These are phyloP conservation scores for Aspergillus cavernicola DNA, from an alignment of 495 filamentous ascomycete genomes.

Conservation along the genomic window DNA sequence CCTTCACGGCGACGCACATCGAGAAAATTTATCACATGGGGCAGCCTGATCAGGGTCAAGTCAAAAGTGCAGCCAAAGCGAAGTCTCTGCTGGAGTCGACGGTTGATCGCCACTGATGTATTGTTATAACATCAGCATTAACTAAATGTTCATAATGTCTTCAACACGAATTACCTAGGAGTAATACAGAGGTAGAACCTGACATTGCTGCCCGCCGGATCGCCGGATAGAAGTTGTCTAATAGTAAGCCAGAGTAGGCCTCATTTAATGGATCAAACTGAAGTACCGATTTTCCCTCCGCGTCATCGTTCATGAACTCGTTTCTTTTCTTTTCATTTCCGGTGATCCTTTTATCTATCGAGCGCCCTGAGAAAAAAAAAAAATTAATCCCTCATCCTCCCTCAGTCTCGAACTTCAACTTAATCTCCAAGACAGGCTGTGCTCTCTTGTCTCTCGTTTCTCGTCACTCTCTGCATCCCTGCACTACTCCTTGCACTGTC, in stretches of 20 bases:
- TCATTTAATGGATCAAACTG: slow-evolving; percentile 2
- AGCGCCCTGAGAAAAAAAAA: slow-evolving; percentile 17
- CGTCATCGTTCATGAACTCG: slow-evolving; percentile 18
- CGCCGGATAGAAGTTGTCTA: slow-evolving; percentile 9
- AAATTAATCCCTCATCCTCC: slow-evolving; percentile 11
- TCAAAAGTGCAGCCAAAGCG: neutral
- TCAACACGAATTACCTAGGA: neutral
- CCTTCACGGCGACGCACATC: slow-evolving; percentile 1
- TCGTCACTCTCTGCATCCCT: slow-evolving; percentile 1
- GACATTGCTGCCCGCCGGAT: slow-evolving; percentile 3
- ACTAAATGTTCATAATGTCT: slow-evolving; percentile 1
- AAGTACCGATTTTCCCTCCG: slow-evolving; percentile 14
- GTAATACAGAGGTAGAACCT: neutral
- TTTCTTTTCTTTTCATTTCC: slow-evolving; percentile 2
- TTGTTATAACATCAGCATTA: slow-evolving; percentile 1
- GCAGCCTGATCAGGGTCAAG: neutral
- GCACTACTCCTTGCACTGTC: slow-evolving; percentile 20
- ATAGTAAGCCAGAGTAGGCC: neutral
- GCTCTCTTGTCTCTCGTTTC: neutral
- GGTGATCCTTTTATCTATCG: slow-evolving; percentile 2
- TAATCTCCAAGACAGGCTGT: neutral
- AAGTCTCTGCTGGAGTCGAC: too few relatives aligned
- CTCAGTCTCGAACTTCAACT: neutral
- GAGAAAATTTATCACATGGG: too few relatives aligned
- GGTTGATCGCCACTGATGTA: neutral